A percentile compares a stretch with the other conserved stretches of the same genome.
These are phyloP conservation scores for Corymbia citriodora DNA, from an alignment of 441 rosid genomes.

Conservation along the genomic window DNA sequence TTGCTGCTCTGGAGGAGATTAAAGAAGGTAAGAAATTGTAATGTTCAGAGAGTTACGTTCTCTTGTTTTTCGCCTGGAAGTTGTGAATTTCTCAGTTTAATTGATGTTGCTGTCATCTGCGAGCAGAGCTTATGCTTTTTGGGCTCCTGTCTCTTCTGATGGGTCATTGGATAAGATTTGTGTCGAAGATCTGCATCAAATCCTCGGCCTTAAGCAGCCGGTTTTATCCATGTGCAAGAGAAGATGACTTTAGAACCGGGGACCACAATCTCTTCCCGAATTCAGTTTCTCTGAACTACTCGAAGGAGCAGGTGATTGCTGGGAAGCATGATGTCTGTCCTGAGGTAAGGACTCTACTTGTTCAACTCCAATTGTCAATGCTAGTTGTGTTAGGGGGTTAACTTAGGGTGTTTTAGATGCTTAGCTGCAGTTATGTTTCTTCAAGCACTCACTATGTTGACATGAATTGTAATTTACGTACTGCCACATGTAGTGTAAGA, in stretches of 20 bases:
- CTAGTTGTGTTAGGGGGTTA: not conserved
- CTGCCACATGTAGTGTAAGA: not conserved
- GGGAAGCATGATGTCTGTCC: not conserved
- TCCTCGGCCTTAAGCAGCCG: not conserved
- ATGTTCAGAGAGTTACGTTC: not conserved
- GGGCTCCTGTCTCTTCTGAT: conserved; percentile 6
- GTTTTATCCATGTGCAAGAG: not conserved
- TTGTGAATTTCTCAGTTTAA: not conserved
- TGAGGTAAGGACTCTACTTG: not conserved
- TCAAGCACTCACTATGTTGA: not conserved
- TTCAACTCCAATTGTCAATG: not conserved
- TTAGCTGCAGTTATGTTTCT: not conserved
- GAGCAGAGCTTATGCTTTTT: conserved; percentile 3
- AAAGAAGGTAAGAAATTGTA: not conserved
- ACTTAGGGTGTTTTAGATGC: not conserved
- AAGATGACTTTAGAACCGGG: not conserved
- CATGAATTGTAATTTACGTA: not conserved
- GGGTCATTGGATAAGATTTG: not conserved
- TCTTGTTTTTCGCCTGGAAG: not conserved
- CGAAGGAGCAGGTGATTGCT: not conserved
- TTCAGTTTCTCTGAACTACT: not conserved
- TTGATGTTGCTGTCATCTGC: not conserved
- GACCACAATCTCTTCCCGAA: not conserved
- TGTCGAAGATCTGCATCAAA: not conserved
- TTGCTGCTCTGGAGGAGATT: not conserved